Evolutionary conservation across 495 filamentous ascomycete species (phyloP).

Genomic region (Hyaloscypha hepaticicola): DNA sequence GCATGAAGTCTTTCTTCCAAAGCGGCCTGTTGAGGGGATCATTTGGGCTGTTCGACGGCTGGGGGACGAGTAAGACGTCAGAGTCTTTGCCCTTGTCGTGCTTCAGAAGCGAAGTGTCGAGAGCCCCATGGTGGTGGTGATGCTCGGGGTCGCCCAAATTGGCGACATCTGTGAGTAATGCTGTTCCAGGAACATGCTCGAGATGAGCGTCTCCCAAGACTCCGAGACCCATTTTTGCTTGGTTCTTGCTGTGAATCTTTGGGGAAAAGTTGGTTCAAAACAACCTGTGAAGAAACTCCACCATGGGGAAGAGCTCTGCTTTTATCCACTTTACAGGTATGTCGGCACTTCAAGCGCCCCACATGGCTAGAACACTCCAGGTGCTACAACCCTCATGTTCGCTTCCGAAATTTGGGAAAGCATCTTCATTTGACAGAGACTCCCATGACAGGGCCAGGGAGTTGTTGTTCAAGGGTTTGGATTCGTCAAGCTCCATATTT

Average conservation of each 20-base stretch:
- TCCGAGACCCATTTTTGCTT: conserved; percentile 9
- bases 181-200: conserved; percentile 11
- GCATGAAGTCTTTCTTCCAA: conserved; percentile 78
- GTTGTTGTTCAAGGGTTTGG: not conserved
- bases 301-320: not conserved
- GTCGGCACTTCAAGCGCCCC: not conserved
- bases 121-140: conserved; percentile 8
- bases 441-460: not conserved
- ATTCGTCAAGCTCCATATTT: not conserved
- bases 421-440: not conserved
- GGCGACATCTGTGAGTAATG: conserved; percentile 2
- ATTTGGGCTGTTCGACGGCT: conserved; percentile 65
- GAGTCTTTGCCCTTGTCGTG: conserved; percentile 8
- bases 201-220: conserved; percentile 11
- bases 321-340: not conserved
- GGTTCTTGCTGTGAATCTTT: not conserved
- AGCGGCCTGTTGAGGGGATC: conserved; percentile 83
- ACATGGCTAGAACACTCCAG: not conserved
- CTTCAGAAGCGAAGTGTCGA: conserved; percentile 5
- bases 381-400: not conserved
- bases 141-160: not conserved
- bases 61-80: conserved; percentile 59
- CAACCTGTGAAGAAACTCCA: not conserved
- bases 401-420: not conserved
- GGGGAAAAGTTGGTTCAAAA: not conserved